Percentiles rank a stretch among this genome's conserved stretches.
Conservation (phyloP, 164 flowering plant species). For the Malania oleifera region DNA sequence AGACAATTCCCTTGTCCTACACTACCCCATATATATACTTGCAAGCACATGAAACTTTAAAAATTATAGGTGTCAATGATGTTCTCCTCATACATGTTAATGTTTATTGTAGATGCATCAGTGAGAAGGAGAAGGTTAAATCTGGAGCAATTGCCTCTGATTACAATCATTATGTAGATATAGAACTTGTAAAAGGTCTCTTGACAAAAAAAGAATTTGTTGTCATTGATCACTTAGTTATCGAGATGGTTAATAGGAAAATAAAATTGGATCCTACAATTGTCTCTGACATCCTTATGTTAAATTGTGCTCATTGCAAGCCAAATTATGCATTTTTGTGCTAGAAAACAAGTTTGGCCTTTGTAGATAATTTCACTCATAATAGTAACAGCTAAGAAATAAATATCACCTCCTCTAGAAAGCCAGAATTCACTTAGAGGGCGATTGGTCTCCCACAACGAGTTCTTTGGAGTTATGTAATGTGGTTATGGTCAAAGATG, state of each 20-base stretch:
- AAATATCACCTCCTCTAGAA: too few species aligned
- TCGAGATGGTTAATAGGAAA: conserved; percentile 28
- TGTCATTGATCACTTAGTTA: conserved; percentile 51
- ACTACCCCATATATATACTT: conserved; percentile 61
- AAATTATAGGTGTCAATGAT: conserved; percentile 49
- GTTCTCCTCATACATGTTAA: conserved; percentile 62
- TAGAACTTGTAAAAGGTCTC: conserved; percentile 34
- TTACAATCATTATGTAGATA: conserved; percentile 25
- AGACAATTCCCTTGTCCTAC: conserved; percentile 57
- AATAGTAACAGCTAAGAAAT: too few species aligned
- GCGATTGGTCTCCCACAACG: too few species aligned
- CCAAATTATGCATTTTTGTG: conserved; percentile 53
- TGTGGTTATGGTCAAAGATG: too few species aligned
- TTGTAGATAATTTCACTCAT: too few species aligned
- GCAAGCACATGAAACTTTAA: conserved; percentile 47
- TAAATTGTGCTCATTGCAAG: conserved; percentile 34
- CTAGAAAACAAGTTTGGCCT: too few species aligned
- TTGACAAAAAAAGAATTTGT: conserved; percentile 44
- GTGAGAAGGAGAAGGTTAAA: conserved; percentile 16
- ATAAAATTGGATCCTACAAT: conserved; percentile 31
- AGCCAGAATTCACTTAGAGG: too few species aligned
- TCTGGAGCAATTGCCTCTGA: conserved; percentile 4
- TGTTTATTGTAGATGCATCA: conserved; percentile 44
- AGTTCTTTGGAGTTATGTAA: too few species aligned
- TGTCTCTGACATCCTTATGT: conserved; percentile 45